These are phyloP conservation scores for Calocybe gangraenosa DNA, from an alignment of 768 basidiomycete species.

Conservation along the genomic window DNA sequence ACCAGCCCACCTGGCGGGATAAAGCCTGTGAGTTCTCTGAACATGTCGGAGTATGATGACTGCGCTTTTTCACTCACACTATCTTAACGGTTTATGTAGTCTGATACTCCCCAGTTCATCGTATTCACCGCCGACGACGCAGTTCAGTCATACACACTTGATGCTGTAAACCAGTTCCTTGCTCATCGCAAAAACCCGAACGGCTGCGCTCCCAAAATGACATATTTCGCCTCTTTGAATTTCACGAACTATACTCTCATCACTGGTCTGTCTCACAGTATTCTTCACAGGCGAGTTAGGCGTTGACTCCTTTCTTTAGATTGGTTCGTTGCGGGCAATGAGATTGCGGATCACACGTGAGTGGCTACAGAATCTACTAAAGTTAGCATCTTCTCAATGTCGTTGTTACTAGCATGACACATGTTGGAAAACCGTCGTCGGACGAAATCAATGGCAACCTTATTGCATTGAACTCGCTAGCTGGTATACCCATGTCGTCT, in stretches of 20 bases:
- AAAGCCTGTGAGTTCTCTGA: slow-evolving; percentile 50
- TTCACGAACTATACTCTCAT: slow-evolving; percentile 78
- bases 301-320: slow-evolving; percentile 30
- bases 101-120: slow-evolving; percentile 60
- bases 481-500: slow-evolving; percentile 63
- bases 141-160: slow-evolving; percentile 70
- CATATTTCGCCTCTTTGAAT: slow-evolving; percentile 67
- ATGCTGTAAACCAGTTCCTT: slow-evolving; percentile 71
- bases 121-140: slow-evolving; percentile 79
- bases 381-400: neutral
- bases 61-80: neutral
- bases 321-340: slow-evolving; percentile 80
- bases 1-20: slow-evolving; percentile 71
- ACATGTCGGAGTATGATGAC: neutral
- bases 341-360: slow-evolving; percentile 77
- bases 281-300: neutral
- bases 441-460: slow-evolving; percentile 77
- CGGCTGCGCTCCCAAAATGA: slow-evolving; percentile 71
- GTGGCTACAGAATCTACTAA: slow-evolving; percentile 18
- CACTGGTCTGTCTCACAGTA: slow-evolving; percentile 33
- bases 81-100: slow-evolving; percentile 26
- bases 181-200: slow-evolving; percentile 74
- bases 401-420: slow-evolving; percentile 57
- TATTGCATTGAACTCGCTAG: slow-evolving; percentile 72
- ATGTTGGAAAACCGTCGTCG: slow-evolving; percentile 57